Conservation (phyloP, 2,329 filamentous ascomycete species). For the Coleophoma crateriformis region DNA sequence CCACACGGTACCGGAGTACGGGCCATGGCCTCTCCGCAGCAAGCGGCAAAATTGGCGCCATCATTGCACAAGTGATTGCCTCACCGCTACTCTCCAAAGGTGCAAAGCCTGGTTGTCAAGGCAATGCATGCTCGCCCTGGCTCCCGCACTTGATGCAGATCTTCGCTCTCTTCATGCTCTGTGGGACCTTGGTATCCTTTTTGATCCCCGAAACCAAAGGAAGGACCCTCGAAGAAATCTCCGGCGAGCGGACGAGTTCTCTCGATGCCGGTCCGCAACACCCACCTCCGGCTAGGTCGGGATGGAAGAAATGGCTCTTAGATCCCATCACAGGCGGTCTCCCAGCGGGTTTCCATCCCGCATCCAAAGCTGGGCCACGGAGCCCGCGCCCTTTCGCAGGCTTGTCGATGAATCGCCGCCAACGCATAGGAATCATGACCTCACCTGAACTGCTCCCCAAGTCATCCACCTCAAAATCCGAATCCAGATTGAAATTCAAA, state of each 20-base stretch:
- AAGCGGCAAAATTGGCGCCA: conserved; percentile 62
- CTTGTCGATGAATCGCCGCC: not conserved
- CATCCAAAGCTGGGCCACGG: not conserved
- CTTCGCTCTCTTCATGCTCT: conserved; percentile 76
- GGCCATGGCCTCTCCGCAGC: conserved; percentile 63
- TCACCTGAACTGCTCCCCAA: conserved; percentile 1
- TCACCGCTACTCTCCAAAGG: conserved; percentile 57
- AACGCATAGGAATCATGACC: not conserved
- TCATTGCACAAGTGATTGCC: conserved; percentile 61
- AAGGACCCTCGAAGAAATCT: conserved; percentile 65
- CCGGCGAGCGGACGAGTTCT: conserved; percentile 43
- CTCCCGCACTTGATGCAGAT: conserved; percentile 72
- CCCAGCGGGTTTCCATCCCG: not conserved
- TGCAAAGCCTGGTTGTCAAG: conserved; percentile 40
- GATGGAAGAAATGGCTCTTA: conserved; percentile 3
- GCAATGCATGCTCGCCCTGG: conserved; percentile 48
- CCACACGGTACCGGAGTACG: conserved; percentile 56
- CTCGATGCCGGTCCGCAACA: not conserved
- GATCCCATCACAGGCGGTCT: not conserved
- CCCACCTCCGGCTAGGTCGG: too few relatives aligned
- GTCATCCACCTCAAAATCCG: too few relatives aligned
- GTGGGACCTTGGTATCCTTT: conserved; percentile 61
- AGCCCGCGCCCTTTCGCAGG: not conserved
- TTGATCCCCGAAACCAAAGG: conserved; percentile 76
- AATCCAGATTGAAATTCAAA: too few relatives aligned